Evolutionary conservation across 2,329 filamentous ascomycete species (phyloP).

Genomic region (Septoria linicola): DNA sequence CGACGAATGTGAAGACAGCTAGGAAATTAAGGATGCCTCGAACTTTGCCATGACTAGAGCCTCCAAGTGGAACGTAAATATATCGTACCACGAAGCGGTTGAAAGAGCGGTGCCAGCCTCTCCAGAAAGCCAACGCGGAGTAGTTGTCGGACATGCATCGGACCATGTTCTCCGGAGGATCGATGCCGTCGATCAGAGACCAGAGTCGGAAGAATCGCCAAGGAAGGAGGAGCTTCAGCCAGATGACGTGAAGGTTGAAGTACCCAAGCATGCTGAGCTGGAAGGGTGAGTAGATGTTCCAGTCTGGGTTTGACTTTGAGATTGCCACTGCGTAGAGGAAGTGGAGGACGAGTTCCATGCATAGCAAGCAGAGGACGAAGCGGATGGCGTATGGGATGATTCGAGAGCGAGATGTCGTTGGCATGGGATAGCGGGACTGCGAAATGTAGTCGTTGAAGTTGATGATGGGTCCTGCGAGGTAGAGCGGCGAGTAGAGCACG

Average conservation of each 20-base stretch:
- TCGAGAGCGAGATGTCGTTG: conserved; percentile 65
- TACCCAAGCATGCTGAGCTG: conserved; percentile 88
- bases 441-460: conserved; percentile 98
- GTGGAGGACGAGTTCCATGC: conserved; percentile 89
- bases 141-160: conserved; percentile 96
- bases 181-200: conserved; percentile 84
- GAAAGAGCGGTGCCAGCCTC: conserved; percentile 90
- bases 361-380: conserved; percentile 74
- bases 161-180: conserved; percentile 97
- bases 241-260: conserved; percentile 96
- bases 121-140: conserved; percentile 88
- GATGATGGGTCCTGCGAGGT: conserved; percentile 86
- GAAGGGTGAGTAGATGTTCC: conserved; percentile 79
- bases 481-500: conserved; percentile 85
- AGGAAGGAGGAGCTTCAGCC: conserved; percentile 93
- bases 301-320: conserved; percentile 73
- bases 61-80: conserved; percentile 88
- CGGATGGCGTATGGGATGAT: conserved; percentile 80
- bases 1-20: conserved; percentile 91
- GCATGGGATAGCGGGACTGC: conserved; percentile 71
- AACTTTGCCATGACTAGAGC: conserved; percentile 55
- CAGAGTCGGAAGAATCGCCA: conserved; percentile 99
- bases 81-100: conserved; percentile 95
- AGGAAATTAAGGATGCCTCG: conserved; percentile 72
- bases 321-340: conserved; percentile 94